These are phyloP conservation scores for Amphibolis antarctica DNA, from an alignment of 106 monocot species.

Conservation along the genomic window DNA sequence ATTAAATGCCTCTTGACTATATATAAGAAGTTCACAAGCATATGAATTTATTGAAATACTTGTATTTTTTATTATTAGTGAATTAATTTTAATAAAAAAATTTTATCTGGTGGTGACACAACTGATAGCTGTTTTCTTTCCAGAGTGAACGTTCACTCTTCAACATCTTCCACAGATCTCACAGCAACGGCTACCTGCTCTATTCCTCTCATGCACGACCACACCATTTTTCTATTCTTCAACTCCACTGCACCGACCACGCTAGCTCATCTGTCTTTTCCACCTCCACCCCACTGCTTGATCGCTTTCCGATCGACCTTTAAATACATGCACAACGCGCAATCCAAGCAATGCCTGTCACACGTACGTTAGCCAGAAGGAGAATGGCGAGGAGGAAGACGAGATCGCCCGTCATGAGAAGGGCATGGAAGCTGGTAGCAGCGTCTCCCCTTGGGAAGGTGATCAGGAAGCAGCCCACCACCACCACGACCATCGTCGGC, in stretches of 20 bases:
- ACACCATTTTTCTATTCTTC: not conserved
- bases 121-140: too few species aligned
- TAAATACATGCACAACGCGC: not conserved
- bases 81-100: too few species aligned
- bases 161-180: not conserved
- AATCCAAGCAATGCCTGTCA: not conserved
- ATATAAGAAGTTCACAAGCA: too few species aligned
- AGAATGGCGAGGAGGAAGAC: not conserved
- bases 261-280: not conserved
- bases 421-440: not conserved
- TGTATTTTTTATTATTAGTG: too few species aligned
- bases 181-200: slow-evolving; percentile 10
- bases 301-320: not conserved
- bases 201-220: slow-evolving; percentile 1
- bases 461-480: not conserved
- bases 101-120: too few species aligned
- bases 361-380: not conserved
- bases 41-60: too few species aligned
- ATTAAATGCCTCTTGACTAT: too few species aligned
- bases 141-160: not conserved
- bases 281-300: not conserved
- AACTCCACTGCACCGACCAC: not conserved
- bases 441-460: not conserved
- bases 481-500: not conserved
- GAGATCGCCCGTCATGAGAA: not conserved